Base-by-base conservation (phyloP, 106 monocot genomes). In the Acorus calamus region DNA sequence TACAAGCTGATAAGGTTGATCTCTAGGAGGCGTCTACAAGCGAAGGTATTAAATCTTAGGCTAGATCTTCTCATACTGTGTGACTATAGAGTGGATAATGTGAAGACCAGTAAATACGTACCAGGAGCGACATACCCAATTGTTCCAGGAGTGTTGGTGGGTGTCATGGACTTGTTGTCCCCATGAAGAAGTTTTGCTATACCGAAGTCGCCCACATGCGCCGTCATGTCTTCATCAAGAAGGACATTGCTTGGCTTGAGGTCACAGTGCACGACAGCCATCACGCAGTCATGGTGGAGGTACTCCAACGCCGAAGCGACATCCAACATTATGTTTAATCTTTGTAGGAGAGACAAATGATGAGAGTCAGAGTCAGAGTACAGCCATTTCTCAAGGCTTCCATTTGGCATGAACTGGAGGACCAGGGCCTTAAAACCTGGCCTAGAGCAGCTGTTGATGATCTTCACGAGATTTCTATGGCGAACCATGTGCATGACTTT, bases 121-220 rank as follows among this genome's bases (percentile, higher is more conserved):
- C 67, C 66, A 67, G 74, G 67, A 0, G 74, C 43, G 13, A 74
- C 62, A 10, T 74, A 74, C 8, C 74, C 74, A n/a, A 66, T 10
- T 2, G 66, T 74, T 7, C 61, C 67, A 6, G 14, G 13, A 2
- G 45, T 59, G 51, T 55, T 66, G 4, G 66, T 44, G 45, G 46
- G 53, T 11, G 14, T 11, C 5, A 66, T 42, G 8, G 66, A 59
- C 51, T 44, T 52, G 7, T 2, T 45, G 13, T 65, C 65, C 13
- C 61, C 52, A 28, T 45, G 41, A 6, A 65, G 14, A 6, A 73
- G 51, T 46, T 61, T 74, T 11, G 67, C 13, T 11, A 74, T 67
- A 4, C 74, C 66, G 42, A 74, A 67, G 55, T 62, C 74, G 4
- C 55, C 12, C 7, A 66, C 12, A 56, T 62, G 54, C 4, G 60